A percentile compares a stretch with the other conserved stretches of the same genome.
These are phyloP conservation scores for Tympanopsis confertula DNA, from an alignment of 2,329 filamentous ascomycete species.

Conservation along the genomic window DNA sequence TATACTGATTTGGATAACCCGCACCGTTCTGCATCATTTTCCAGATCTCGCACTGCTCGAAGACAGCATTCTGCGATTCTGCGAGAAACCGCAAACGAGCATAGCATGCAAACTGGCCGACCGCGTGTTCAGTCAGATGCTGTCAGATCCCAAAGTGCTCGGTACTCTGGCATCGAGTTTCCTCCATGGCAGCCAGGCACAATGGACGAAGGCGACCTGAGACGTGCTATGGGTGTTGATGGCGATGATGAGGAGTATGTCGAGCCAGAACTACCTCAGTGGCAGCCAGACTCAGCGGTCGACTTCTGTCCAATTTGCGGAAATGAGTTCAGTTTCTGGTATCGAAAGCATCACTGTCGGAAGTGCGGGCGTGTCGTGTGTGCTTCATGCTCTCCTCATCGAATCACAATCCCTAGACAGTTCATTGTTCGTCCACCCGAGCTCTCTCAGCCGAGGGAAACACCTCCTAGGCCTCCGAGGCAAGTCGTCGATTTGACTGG, in stretches of 20 bases:
- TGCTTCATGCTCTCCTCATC: constrained; percentile 12
- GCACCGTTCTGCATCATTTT: too few species aligned
- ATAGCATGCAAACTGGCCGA: too few species aligned
- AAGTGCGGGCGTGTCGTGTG: constrained; percentile 15
- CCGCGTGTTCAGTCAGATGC: too few species aligned
- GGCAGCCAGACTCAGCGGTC: constrained; percentile 12
- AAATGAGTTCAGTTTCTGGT: constrained; percentile 11
- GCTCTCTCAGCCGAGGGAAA: constrained; percentile 3
- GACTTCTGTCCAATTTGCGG: constrained; percentile 11
- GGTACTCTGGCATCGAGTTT: too few species aligned
- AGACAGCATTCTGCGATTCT: too few species aligned
- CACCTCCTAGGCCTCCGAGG: neutral
- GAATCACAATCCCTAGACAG: constrained; percentile 12
- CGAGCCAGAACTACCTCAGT: constrained; percentile 6
- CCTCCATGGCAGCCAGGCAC: too few species aligned
- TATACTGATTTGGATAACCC: too few species aligned
- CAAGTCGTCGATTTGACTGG: neutral
- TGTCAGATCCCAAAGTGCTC: too few species aligned
- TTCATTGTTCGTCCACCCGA: constrained; percentile 11
- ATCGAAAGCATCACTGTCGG: constrained; percentile 14
- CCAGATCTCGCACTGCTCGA: too few species aligned
- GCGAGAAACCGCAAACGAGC: too few species aligned
- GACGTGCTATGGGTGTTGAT: too few species aligned
- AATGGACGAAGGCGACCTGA: too few species aligned
- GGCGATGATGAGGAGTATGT: neutral